phyloP scores from a whole-genome alignment of 139 green algal species.

The Tetraselmis striata region DNA sequence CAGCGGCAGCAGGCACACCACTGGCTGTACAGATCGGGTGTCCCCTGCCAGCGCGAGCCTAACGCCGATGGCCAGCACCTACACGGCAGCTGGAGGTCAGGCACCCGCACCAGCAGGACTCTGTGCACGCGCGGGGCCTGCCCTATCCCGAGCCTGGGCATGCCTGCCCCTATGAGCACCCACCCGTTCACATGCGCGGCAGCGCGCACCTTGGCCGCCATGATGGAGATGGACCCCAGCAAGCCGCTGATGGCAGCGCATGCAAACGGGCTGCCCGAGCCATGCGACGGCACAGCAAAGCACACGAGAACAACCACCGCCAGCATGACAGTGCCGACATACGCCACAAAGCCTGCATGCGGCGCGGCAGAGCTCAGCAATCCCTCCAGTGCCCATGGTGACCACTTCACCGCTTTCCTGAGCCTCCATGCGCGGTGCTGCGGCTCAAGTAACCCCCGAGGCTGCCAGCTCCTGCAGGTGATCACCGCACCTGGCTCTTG shows the following conservation, averaged over 20 bases:
- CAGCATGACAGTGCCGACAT: not conserved
- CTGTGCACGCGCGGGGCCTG: too few relatives aligned
- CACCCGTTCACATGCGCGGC: too few relatives aligned
- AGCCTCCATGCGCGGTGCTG: too few relatives aligned
- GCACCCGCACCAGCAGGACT: too few relatives aligned
- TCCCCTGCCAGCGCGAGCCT: not conserved
- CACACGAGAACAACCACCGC: not conserved
- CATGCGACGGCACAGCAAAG: not conserved
- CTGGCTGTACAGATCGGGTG: not conserved
- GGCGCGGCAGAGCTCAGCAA: too few relatives aligned
- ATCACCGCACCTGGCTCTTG: not conserved
- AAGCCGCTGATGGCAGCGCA: not conserved
- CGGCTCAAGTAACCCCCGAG: too few relatives aligned
- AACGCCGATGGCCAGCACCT: not conserved
- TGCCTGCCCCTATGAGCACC: too few relatives aligned
- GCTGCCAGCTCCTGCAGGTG: too few relatives aligned
- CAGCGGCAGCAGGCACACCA: not conserved
- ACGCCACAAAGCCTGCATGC: not conserved
- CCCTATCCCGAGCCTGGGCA: too few relatives aligned
- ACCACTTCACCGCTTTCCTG: too few relatives aligned
- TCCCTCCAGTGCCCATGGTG: too few relatives aligned
- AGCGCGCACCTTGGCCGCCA: not conserved
- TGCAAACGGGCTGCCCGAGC: not conserved
- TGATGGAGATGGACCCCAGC: not conserved
- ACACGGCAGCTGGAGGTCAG: not conserved